phyloP scores from a whole-genome alignment of 2,329 filamentous ascomycete genomes.

The Cordyceps javanica region DNA sequence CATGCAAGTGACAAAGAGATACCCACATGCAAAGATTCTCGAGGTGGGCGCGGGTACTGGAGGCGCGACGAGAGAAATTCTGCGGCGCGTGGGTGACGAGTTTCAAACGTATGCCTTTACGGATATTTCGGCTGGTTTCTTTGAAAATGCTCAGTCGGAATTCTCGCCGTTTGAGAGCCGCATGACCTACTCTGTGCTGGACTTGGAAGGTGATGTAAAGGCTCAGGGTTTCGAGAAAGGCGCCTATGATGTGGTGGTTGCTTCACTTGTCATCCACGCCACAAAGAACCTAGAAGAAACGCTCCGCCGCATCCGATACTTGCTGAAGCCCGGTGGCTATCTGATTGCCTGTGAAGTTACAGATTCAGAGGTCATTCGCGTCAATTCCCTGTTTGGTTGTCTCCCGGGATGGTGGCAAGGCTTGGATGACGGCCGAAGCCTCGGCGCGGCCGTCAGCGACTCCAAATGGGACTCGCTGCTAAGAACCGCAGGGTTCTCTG shows the following conservation, averaged over 20 bases:
- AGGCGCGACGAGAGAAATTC: too few relatives aligned
- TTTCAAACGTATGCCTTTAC: not conserved
- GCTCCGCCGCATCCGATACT: not conserved
- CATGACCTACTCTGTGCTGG: not conserved
- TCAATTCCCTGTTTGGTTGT: constrained; percentile 19
- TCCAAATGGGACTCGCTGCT: not conserved
- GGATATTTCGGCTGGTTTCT: not conserved
- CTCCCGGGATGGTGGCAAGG: constrained; percentile 27
- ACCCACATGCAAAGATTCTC: constrained; percentile 9
- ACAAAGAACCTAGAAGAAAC: constrained; percentile 18
- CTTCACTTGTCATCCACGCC: constrained; percentile 32
- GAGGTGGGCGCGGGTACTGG: constrained; percentile 14
- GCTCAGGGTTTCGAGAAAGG: constrained; percentile 26
- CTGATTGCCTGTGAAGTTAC: constrained; percentile 38
- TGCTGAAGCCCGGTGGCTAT: constrained; percentile 32
- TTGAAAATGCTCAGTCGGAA: not conserved
- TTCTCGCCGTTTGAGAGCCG: not conserved
- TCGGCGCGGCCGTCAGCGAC: not conserved
- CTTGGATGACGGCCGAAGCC: constrained; percentile 17
- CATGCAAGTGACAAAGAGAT: constrained; percentile 14
- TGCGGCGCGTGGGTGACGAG: not conserved
- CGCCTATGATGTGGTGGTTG: constrained; percentile 34
- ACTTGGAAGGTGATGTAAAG: constrained; percentile 15
- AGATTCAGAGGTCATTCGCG: constrained; percentile 8
- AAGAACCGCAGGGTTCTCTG: not conserved